phyloP scores from a whole-genome alignment of 164 flowering plant genomes.

The Chloranthus sessilifolius region DNA sequence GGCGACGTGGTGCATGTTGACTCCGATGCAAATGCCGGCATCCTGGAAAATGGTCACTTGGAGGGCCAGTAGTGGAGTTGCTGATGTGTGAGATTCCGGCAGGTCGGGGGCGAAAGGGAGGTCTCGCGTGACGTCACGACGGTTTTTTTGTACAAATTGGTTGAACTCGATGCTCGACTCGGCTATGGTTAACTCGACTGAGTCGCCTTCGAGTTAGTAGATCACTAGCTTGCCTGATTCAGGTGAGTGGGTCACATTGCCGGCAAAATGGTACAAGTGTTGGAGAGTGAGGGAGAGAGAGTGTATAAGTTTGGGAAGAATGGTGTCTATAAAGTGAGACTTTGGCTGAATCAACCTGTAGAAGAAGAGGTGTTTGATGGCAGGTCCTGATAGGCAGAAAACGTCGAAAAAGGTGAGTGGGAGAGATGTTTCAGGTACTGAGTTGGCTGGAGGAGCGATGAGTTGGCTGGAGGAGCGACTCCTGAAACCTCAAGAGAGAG shows the following conservation, averaged over 20 bases:
- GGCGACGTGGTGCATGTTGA: constrained; percentile 7
- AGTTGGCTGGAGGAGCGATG: constrained; percentile 10
- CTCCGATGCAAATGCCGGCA: constrained; percentile 13
- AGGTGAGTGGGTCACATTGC: constrained; percentile 20
- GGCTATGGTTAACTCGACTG: too few species aligned
- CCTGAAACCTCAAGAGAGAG: too few species aligned
- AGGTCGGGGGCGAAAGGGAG: constrained; percentile 24
- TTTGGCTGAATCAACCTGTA: constrained; percentile 23
- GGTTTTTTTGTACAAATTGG: too few species aligned
- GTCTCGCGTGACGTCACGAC: too few species aligned
- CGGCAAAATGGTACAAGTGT: constrained; percentile 29
- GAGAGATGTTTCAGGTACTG: constrained; percentile 10
- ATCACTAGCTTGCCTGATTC: constrained; percentile 17
- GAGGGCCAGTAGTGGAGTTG: constrained; percentile 8
- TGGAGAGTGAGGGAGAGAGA: constrained; percentile 39
- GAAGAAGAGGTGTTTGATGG: constrained; percentile 29
- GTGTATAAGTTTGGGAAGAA: constrained; percentile 25
- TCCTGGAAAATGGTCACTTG: constrained; percentile 17
- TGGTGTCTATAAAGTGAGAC: constrained; percentile 15
- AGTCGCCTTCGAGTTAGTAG: constrained; percentile 23
- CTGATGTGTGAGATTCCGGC: constrained; percentile 5
- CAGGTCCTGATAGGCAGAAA: constrained; percentile 12
- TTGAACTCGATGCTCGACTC: too few species aligned
- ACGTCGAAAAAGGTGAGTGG: constrained; percentile 28
- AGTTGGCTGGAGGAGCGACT: too few species aligned